Base-by-base conservation (phyloP, 2,329 filamentous ascomycete species). In the Penicillium sp. region DNA sequence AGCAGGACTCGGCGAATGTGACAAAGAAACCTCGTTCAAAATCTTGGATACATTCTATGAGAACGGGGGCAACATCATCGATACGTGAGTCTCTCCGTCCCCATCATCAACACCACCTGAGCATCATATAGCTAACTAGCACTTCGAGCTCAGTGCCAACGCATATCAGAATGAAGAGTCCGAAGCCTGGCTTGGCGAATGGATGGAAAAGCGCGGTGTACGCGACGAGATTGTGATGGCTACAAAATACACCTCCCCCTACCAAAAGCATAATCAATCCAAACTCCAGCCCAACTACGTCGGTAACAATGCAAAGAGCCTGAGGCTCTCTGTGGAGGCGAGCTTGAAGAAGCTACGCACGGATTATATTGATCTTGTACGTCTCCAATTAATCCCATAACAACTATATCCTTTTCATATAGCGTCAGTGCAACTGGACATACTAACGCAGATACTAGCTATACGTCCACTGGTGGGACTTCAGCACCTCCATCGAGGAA, bases 391-490 rank as follows among this genome's bases (percentile, higher is more conserved):
- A 2, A 9, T 10, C 4, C 5, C 7, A 20, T 9, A n/a, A n/a
- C n/a, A n/a, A n/a, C n/a, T n/a, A n/a, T n/a, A n/a, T n/a, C n/a
- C n/a, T n/a, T n/a, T n/a, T n/a, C n/a, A n/a, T n/a, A n/a, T n/a
- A n/a, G n/a, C n/a, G n/a, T n/a, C n/a, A n/a, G n/a, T n/a, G n/a
- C n/a, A n/a, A n/a, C n/a, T n/a, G n/a, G n/a, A n/a, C n/a, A n/a
- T n/a, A n/a, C n/a, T n/a, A n/a, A n/a, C n/a, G n/a, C 3, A 6
- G 9, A n/a, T 15, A 2, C 4, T 13, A 77, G 72, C 70, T 81
- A 2, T 82, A 80, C 37, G 70, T 81, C 21, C 79, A 83, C 50
- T 81, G 77, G 76, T 86, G 81, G 80, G 82, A 86, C 59, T 82
- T 75, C 54, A 78, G 73, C 21, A 81, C 79, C 19, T 76, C 74